Evolutionary conservation across 2,329 filamentous ascomycete genomes (phyloP), one percentile per base, ranked within the genome.

Genomic region (Ceratocystis papillata): DNA sequence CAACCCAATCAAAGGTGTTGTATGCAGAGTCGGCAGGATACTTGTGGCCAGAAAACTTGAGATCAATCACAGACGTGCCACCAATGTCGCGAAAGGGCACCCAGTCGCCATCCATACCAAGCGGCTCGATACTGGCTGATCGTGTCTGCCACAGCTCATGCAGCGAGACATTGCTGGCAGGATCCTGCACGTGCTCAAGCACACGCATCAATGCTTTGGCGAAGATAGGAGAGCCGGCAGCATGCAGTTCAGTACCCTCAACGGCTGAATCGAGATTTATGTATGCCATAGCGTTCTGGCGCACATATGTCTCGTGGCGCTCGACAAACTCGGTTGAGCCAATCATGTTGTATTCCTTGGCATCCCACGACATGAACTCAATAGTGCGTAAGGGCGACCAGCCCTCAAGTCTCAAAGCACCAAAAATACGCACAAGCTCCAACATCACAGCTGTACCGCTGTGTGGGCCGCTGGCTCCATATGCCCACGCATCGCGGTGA

Each of bases 341-440:
- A 67, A 96, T 89, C 59, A 94, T 78, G 75, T 96, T 96, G 78
- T 96, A 97, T 75, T 93, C 90, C 70, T 87, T 87, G 3, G 84
- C 94, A 74, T 99, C 94, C 94, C 94, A 99, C 44, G 90, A 96
- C 72, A 92, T 91, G 75, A 99, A 97, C 74, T 96, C 89, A 69
- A 99, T 96, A 2, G 90, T 95, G n/a, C 94, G 87, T 17, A 96
- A 79, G 1, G 94, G 94, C 30, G 89, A 83, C 94, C 94, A 99
- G 64, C 92, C 93, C 67, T 85, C 83, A 17, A 80, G 76, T 25
- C 86, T 80, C 17, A 97, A 81, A 69, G 90, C 85, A 50, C 91
- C 90, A 71, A 99, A 89, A 62, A 96, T 85, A 57, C 88, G 86
- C 25, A 89, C 86, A 67, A 97, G 81, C 77, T 99, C 94, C 65